Base-by-base conservation (phyloP, 2,329 filamentous ascomycete genomes). In the Penicillium aurantiogriseum region DNA sequence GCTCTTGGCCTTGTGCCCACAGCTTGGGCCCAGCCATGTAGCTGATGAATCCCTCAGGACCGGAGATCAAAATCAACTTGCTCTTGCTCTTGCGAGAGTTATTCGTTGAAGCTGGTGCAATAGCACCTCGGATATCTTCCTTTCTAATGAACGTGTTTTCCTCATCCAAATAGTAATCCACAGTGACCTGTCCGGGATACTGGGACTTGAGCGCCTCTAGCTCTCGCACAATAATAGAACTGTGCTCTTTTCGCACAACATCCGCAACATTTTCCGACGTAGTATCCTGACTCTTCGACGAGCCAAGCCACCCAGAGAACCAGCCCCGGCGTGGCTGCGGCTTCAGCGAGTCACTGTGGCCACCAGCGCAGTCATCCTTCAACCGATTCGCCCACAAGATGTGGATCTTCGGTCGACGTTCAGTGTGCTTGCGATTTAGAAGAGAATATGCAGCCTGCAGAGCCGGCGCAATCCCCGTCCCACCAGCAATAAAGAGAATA, bases 401-500 rank as follows among this genome's bases (percentile, higher is more conserved):
- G 48, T 85, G 83, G 54, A 96, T 83, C 42, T 69, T 78, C 3
- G 79, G 76, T n/a, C 69, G 69, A 9, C 64, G 59, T 5, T 59
- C 59, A 33, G 61, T 42, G 15, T 58, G 63, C 56, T 77, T 69
- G 63, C 72, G 60, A 54, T 62, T 65, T 49, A 69, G 76, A 11
- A 93, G 74, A 0, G 85, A 84, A 59, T 86, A 78, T 2, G 87
- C 90, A 40, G 89, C 84, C 75, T 97, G 93, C 73, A 97, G 76
- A 8, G 92, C 94, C 0, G 93, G 91, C 17, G 91, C 92, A 66
- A 99, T 89, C 1, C 94, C 93, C 0, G 94, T 99, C 0, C 94
- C 94, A 2, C 92, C 94, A 1, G 92, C 94, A 23, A 97, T 78
- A 69, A 97, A 96, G 2, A 97, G 79, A 3, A 97, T 80, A 58